phyloP scores from a whole-genome alignment of 441 rosid genomes.

The Rhodomyrtus psidioides region DNA sequence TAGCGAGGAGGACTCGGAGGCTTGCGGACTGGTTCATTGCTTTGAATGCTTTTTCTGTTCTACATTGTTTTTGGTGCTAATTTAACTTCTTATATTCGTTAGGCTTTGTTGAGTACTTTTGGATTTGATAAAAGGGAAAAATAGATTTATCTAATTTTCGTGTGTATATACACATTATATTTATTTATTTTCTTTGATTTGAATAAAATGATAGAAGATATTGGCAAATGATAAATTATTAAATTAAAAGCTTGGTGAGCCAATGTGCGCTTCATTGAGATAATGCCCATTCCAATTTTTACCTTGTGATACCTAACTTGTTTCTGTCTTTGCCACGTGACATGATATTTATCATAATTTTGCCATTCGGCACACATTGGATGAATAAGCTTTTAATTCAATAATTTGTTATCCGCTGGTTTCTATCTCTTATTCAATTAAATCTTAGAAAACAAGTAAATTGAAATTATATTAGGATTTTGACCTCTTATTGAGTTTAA shows the following conservation, averaged over 20 bases:
- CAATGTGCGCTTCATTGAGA: not conserved
- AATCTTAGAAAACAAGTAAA: fast-evolving
- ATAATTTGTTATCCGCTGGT: not conserved
- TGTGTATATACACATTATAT: fast-evolving
- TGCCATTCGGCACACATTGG: not conserved
- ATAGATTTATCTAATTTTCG: not conserved
- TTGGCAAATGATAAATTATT: not conserved
- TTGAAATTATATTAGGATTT: not conserved
- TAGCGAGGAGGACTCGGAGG: not conserved
- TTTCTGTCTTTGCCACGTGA: not conserved
- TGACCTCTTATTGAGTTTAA: not conserved
- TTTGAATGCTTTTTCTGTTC: not conserved
- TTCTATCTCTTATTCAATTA: not conserved
- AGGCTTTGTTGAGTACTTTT: no score
- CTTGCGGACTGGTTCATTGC: not conserved
- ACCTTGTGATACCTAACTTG: not conserved
- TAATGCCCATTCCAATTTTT: not conserved
- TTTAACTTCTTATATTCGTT: not conserved
- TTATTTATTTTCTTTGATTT: no score
- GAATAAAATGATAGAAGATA: not conserved
- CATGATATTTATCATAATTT: not conserved
- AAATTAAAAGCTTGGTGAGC: not conserved
- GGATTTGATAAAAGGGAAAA: no score
- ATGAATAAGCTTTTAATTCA: not conserved
- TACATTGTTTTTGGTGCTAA: not conserved